Evolutionary conservation across 352 stramenopile species (phyloP).

Genomic region (Phytophthora capsici): DNA sequence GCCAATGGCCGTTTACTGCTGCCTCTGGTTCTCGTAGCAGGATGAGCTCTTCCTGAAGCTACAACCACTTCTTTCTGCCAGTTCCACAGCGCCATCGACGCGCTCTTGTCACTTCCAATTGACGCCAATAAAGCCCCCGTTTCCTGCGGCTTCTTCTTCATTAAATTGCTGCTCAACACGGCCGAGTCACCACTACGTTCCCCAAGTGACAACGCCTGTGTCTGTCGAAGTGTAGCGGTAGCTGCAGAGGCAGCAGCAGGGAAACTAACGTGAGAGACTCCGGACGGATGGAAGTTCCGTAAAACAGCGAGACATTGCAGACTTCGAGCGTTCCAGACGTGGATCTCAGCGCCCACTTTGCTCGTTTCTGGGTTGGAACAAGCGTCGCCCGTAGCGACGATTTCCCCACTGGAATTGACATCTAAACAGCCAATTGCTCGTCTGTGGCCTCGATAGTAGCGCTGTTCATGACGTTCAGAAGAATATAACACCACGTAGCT

Average conservation of each 20-base stretch:
- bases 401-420: constrained; percentile 58
- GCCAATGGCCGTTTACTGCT: constrained; percentile 48
- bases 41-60: constrained; percentile 58
- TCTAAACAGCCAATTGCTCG: constrained; percentile 68
- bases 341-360: constrained; percentile 50
- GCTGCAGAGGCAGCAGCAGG: constrained; percentile 55
- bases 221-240: constrained; percentile 43
- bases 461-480: constrained; percentile 61
- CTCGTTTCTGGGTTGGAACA: constrained; percentile 12
- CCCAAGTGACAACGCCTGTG: constrained; percentile 35
- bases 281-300: constrained; percentile 65
- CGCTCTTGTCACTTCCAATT: constrained; percentile 62
- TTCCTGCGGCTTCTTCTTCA: constrained; percentile 65
- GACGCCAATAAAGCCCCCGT: constrained; percentile 66
- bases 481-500: constrained; percentile 83
- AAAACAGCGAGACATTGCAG: constrained; percentile 78
- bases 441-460: constrained; percentile 73
- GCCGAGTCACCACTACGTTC: constrained; percentile 39
- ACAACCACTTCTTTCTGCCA: constrained; percentile 71
- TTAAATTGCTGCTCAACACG: constrained; percentile 49
- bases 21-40: constrained; percentile 20
- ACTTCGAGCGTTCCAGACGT: constrained; percentile 71
- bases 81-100: constrained; percentile 84
- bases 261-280: constrained; percentile 63
- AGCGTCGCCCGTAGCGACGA: constrained; percentile 68